Evolutionary conservation across 805 yeast species (phyloP), one percentile per base, ranked within the genome.

Genomic region (Lipomyces sp.): DNA sequence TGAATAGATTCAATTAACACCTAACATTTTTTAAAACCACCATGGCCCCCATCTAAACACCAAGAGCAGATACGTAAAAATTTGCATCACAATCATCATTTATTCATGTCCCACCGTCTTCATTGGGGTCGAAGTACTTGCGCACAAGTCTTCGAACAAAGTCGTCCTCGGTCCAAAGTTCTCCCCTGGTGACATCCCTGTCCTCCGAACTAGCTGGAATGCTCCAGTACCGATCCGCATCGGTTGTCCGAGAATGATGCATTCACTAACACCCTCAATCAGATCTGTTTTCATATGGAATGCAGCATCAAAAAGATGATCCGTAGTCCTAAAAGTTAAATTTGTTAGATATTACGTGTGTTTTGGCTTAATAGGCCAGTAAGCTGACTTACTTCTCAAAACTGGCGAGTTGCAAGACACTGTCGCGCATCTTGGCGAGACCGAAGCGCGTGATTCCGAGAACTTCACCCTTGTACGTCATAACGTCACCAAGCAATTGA

Each of bases 381-480:
- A 24, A 10, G 6, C 24, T 29, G 54, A 51, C 54, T 51, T 51
- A 51, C 54, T 95, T 95, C 77, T 95, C 99, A 77, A 95, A 95
- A 15, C 97, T 90, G 0, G 99, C 99, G 76, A 95, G 83, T 78
- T 95, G 99, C 76, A 95, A 82, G 34, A 95, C 99, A 35, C 97
- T 90, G 79, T 95, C 99, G 81, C 99, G 88, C 98, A 95, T 95
- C 78, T 96, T 95, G 74, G 97, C 94, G 73, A 95, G 83, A 72
- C 99, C 99, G 75, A 95, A 95, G 80, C 99, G 86, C 1, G 99
- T 95, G 76, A 95, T 95, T 79, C 99, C 99, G 73, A 96, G 84
- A 11, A 95, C 97, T 77, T 95, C 99, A 67, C 99, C 99, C 80
- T 95, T 95, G 78, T 91, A 95, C 0, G 98, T 92, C 99, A 95